Base-by-base conservation (phyloP, 257 asterid species). In the Solanum megistacrolobum region DNA sequence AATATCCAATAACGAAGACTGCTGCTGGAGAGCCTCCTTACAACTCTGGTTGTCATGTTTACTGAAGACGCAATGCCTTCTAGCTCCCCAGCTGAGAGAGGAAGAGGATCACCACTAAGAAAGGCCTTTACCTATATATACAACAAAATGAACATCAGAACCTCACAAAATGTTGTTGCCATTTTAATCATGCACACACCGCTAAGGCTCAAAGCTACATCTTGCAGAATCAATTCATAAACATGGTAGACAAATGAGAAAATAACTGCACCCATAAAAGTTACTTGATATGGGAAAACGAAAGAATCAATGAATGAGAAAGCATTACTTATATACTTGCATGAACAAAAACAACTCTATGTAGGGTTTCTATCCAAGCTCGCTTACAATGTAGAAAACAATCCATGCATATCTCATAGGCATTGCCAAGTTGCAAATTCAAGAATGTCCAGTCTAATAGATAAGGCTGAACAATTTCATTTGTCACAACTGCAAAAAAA, bases 1-100 rank as follows among this genome's bases (percentile, higher is more conserved):
- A 97, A 89, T 83, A 93, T 92, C 99, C 99, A 97, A 89, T 97
- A 97, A 38, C 98, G 93, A 71, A 95, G 94, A 90, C 95, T 93
- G 94, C 90, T 95, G 87, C 91, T 90, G 91, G 95, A 92, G 89
- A 97, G 94, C 94, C 86, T 94, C 89, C 91, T 92, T 86, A 91
- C 94, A 31, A 95, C 83, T 91, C 97, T 93, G 65, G 84, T 86
- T 75, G 92, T 94, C 98, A 94, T 93, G 92, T 92, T 96, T 69
- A 96, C 94, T 86, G 92, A 18, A 68, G 98, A 94, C 68, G 97
- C 94, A 48, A 97, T 94, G 84, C 98, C 98, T 93, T 97, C 99
- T 89, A 97, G 89, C 92, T 93, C 94, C 79, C 98, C 98, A 58
- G 96, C 93, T 46, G 98, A 91, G 94, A 95, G 94, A 88, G 98